A percentile compares a stretch with the other conserved stretches of the same genome.
Evolutionary conservation across 495 filamentous ascomycete species (phyloP).

Genomic region (Tuber magnatum): DNA sequence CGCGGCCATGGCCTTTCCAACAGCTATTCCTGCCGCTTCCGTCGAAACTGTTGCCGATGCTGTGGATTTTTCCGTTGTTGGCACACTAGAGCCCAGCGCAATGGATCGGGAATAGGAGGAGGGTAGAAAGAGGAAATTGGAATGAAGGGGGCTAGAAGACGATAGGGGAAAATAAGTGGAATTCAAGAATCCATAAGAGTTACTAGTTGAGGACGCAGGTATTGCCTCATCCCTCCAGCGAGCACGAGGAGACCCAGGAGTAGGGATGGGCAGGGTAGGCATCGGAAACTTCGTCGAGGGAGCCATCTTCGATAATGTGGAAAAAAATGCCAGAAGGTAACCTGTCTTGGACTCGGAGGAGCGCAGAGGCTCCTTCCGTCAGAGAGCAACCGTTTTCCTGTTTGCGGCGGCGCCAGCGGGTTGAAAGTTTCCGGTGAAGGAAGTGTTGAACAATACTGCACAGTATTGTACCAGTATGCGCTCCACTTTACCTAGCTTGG

Average conservation of each 20-base stretch:
- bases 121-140: slow-evolving; percentile 24
- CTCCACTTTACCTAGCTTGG: background rate
- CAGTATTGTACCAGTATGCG: background rate
- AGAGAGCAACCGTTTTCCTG: background rate
- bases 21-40: slow-evolving; percentile 32
- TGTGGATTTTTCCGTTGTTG: slow-evolving; percentile 35
- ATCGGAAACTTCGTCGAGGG: slow-evolving; percentile 17
- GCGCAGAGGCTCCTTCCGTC: background rate
- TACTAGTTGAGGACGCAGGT: slow-evolving; percentile 18
- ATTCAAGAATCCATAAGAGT: slow-evolving; percentile 28
- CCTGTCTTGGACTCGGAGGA: background rate
- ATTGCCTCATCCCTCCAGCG: slow-evolving; percentile 26
- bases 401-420: background rate
- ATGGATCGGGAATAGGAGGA: slow-evolving; percentile 30
- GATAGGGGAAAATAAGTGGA: slow-evolving; percentile 31
- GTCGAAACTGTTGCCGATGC: slow-evolving; percentile 37
- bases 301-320: background rate
- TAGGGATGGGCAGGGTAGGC: slow-evolving; percentile 30
- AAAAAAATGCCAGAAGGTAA: background rate
- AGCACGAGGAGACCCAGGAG: slow-evolving; percentile 22
- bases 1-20: slow-evolving; percentile 35
- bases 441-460: background rate
- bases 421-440: background rate
- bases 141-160: slow-evolving; percentile 26
- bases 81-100: slow-evolving; percentile 29